A percentile compares a stretch with the other conserved stretches of the same genome.
Conservation (phyloP, 208 protist genomes). For the Leishmania guyanensis region DNA sequence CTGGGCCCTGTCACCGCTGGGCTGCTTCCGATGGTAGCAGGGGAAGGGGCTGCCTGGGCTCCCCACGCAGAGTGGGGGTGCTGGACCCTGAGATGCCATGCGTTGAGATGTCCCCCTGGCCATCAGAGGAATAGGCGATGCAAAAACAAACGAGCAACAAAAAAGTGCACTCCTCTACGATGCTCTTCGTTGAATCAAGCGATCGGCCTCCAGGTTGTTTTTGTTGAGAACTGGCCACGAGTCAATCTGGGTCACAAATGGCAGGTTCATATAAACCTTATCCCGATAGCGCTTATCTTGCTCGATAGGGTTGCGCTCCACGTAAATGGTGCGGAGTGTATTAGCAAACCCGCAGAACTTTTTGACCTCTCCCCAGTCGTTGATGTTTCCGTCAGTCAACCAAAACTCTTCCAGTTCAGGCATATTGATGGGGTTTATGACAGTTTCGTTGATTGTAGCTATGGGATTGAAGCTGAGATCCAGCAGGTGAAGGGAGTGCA, state of each 20-base stretch:
- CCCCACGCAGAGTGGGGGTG: background rate
- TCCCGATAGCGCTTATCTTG: conserved; percentile 88
- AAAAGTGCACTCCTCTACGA: conserved; percentile 1
- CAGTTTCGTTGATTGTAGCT: conserved; percentile 56
- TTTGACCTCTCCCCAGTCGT: conserved; percentile 77
- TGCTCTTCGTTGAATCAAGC: conserved; percentile 53
- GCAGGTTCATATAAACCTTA: conserved; percentile 84
- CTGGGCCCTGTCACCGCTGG: background rate
- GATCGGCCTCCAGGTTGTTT: conserved; percentile 78
- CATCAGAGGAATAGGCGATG: background rate
- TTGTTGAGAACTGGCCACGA: conserved; percentile 91
- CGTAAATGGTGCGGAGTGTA: conserved; percentile 84
- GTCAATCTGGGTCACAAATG: conserved; percentile 88
- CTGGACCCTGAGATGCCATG: background rate
- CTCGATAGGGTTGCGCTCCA: conserved; percentile 91
- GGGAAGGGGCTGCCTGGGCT: background rate
- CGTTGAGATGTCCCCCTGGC: background rate
- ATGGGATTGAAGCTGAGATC: conserved; percentile 91
- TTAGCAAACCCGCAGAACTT: conserved; percentile 66
- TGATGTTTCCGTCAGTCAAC: conserved; percentile 88
- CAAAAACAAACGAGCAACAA: background rate
- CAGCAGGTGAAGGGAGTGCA: conserved; percentile 56
- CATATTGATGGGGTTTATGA: conserved; percentile 71
- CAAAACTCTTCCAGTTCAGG: conserved; percentile 88
- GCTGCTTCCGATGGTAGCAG: background rate